Evolutionary conservation across 495 filamentous ascomycete species (phyloP), one percentile per base, ranked within the genome.

Genomic region (Podospora pseudopauciseta): DNA sequence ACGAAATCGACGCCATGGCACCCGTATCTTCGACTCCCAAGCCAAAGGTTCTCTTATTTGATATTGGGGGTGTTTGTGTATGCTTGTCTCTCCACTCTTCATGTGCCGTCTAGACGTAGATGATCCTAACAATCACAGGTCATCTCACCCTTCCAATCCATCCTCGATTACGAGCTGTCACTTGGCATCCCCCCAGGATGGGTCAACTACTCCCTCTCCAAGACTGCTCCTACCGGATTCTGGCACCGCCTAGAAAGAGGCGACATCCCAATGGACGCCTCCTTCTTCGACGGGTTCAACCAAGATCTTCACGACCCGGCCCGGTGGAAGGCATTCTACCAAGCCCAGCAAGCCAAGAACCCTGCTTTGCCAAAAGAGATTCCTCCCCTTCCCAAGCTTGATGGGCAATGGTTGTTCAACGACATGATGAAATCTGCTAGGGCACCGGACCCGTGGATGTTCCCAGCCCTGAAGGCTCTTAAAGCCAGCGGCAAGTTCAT

Each of bases 11-110:
- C 61, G 49, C 23, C 34, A 74, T 75, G 70, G 32, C 64, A 26
- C 54, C 44, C 23, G 16, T 61, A 9, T 30, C 75, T 13, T 65
- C 70, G 44, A 23, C 16, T 5, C 81, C 83, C 60, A 78, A 81
- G 65, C 91, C 93, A 20, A 89, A 93, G 73, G 93, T 92, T 66
- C 80, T 97, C 32, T 82, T 99, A 54, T 99, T 99, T 77, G 95
- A 99, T 79, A 94, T 99, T 75, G 95, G 95, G 58, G 95, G 95
- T 69, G 95, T 99, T 71, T 95, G 92, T 84, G 95, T 97, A 90
- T 82, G 91, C 27, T 63, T 27, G 16, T n/a, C 30, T 82, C 65
- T 39, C 26, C 3, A 61, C 15, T 28, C 18, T 2, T 5, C n/a
- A 58, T 27, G n/a, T 58, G 7, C 56, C 5, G 20, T 27, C 5